phyloP scores from a whole-genome alignment of 2,329 filamentous ascomycete species.

The Venturia aucupariae region DNA sequence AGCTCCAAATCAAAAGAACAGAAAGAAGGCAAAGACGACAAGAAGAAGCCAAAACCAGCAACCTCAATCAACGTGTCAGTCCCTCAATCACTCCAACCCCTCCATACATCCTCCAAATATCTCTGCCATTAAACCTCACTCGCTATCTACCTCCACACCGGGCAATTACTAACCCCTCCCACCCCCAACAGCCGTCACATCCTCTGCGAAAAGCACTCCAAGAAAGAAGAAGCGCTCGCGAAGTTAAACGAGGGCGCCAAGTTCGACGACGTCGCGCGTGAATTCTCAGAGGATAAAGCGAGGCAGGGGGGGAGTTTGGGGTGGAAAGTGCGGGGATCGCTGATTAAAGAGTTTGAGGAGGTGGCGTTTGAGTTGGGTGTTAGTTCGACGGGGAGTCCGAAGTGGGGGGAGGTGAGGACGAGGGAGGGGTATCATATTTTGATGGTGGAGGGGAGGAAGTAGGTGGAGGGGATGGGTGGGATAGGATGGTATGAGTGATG shows the following conservation, averaged over 20 bases:
- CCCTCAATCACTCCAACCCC: not conserved
- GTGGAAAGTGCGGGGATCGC: slow-evolving; percentile 60
- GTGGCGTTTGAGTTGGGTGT: slow-evolving; percentile 60
- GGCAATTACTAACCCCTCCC: not conserved
- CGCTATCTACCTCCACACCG: too few species aligned
- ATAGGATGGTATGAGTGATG: not conserved
- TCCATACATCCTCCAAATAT: too few species aligned
- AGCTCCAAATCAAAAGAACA: slow-evolving; percentile 27
- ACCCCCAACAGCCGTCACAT: slow-evolving; percentile 50
- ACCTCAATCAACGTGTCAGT: slow-evolving; percentile 57
- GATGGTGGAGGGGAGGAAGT: slow-evolving; percentile 63
- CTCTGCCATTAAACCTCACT: too few species aligned
- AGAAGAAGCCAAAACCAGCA: slow-evolving; percentile 47
- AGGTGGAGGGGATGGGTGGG: not conserved
- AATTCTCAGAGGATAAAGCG: slow-evolving; percentile 70
- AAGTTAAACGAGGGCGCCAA: slow-evolving; percentile 58
- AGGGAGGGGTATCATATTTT: slow-evolving; percentile 71
- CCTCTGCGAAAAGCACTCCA: slow-evolving; percentile 66
- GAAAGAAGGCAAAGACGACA: slow-evolving; percentile 25
- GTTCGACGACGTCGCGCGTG: slow-evolving; percentile 65
- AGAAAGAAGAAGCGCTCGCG: slow-evolving; percentile 65
- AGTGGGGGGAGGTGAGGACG: slow-evolving; percentile 63
- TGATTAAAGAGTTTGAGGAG: slow-evolving; percentile 62
- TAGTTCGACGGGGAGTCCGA: slow-evolving; percentile 55
- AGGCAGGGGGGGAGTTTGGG: slow-evolving; percentile 53